These are phyloP conservation scores for Chenopodium formosanum DNA, from an alignment of 148 eudicot species.

Conservation along the genomic window DNA sequence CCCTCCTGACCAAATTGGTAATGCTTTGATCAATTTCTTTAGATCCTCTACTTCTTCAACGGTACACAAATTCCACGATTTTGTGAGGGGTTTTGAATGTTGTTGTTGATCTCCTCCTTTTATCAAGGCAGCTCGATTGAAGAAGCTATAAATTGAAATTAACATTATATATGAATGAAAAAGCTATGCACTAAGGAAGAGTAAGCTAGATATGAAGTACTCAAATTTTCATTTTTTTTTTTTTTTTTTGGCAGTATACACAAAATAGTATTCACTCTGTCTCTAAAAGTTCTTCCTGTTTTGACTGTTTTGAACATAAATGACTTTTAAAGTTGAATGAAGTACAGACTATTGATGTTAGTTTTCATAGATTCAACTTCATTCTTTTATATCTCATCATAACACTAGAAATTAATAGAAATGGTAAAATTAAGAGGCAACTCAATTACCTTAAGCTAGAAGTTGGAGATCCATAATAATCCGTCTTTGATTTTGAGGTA, in stretches of 20 bases:
- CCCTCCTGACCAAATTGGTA: constrained; percentile 53
- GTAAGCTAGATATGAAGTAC: too few species aligned
- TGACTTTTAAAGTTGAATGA: too few species aligned
- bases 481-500: not conserved
- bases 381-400: too few species aligned
- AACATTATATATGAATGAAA: not conserved
- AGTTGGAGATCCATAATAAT: constrained; percentile 15
- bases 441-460: constrained; percentile 31
- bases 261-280: too few species aligned
- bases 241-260: too few species aligned
- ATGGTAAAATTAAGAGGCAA: not conserved
- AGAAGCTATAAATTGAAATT: constrained; percentile 17
- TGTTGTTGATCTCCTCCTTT: not conserved
- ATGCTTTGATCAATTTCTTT: constrained; percentile 40
- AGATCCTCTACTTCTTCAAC: constrained; percentile 48
- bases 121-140: constrained; percentile 38
- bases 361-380: too few species aligned
- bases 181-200: not conserved
- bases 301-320: too few species aligned
- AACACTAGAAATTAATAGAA: too few species aligned
- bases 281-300: too few species aligned
- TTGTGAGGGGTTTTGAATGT: not conserved
- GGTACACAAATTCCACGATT: constrained; percentile 43
- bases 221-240: too few species aligned
- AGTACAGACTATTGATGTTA: too few species aligned